Evolutionary conservation across 768 basidiomycete species (phyloP), one percentile per base, ranked within the genome.

Genomic region (Leccinum variicolor): DNA sequence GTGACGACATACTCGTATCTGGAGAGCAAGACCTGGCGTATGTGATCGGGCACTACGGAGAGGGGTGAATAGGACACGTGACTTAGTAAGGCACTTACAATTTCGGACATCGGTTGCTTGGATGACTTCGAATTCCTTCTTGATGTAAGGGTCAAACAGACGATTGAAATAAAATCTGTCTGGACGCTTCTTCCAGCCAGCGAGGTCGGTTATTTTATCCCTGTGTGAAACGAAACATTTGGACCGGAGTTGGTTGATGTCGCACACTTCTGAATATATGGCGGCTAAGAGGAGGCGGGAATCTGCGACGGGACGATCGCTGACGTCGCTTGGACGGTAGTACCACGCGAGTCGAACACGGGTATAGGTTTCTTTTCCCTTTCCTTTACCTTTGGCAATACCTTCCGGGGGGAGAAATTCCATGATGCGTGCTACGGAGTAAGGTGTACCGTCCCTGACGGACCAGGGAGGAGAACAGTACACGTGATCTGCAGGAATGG

Each of bases 131-230:
- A 96, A 98, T 75, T 98, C 95, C 73, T 92, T 91, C 78, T 96
- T 94, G 75, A 98, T 92, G 74, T 96, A 98, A 53, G 94, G 94
- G 77, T 98, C 96, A 70, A 96, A 99, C 28, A 98, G 81, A 66
- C 90, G 87, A 66, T 86, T 87, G 80, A 94, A 99, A 79, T 95
- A 97, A 80, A 99, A 99, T 62, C 92, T 84, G 74, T 99, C 96
- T 2, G 91, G 89, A 46, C 87, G 82, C 73, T 91, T 92, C 78
- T 94, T 98, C 93, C 93, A 98, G 6, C 86, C 88, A 68, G 90
- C 84, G 36, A 97, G 78, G 76, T 98, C 92, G 50, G 91, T 86
- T 66, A 96, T 94, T 77, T 94, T 93, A 80, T 98, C 94, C 72
- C 92, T 83, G 75, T 98, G 95, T 57, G 89, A 84, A 68, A 99